A percentile compares a stretch with the other conserved stretches of the same genome.
Conservation (phyloP, 2,329 filamentous ascomycete species). For the Aaosphaeria arxii region DNA sequence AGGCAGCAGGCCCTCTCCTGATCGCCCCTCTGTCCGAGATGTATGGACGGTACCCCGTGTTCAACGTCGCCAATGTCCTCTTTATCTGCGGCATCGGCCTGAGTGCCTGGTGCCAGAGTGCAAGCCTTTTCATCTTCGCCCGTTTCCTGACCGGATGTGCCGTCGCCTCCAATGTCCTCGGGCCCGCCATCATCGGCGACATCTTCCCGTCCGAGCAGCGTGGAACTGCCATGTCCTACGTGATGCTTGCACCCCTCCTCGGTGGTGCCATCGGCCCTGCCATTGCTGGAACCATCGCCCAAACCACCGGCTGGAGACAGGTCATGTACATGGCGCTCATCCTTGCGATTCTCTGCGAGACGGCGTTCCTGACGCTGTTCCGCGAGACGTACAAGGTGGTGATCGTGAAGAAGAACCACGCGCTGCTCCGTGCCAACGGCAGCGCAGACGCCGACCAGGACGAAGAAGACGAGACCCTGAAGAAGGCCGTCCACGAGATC, state of each 20-base stretch:
- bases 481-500: conserved; percentile 13
- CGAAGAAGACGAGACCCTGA: conserved; percentile 2
- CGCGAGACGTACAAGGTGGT: conserved; percentile 61
- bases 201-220: conserved; percentile 58
- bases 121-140: conserved; percentile 39
- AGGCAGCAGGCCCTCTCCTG: conserved; percentile 32
- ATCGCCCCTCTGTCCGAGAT: conserved; percentile 34
- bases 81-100: conserved; percentile 45
- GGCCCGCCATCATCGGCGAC: conserved; percentile 63
- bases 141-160: conserved; percentile 44
- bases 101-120: conserved; percentile 37
- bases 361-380: conserved; percentile 52
- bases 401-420: conserved; percentile 43
- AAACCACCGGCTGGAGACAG: conserved; percentile 54
- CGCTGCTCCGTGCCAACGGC: conserved; percentile 6
- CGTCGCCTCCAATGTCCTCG: conserved; percentile 54
- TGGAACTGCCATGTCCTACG: conserved; percentile 57
- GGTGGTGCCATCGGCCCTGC: conserved; percentile 58
- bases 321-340: conserved; percentile 52
- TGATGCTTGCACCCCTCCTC: conserved; percentile 57
- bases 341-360: conserved; percentile 49
- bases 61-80: conserved; percentile 39
- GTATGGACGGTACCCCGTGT: conserved; percentile 29
- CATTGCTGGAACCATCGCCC: conserved; percentile 54
- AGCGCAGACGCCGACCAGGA: conserved; percentile 4